Base-by-base conservation (phyloP, 192 early-diverging fungal species). In the Entophlyctis helioformis region DNA sequence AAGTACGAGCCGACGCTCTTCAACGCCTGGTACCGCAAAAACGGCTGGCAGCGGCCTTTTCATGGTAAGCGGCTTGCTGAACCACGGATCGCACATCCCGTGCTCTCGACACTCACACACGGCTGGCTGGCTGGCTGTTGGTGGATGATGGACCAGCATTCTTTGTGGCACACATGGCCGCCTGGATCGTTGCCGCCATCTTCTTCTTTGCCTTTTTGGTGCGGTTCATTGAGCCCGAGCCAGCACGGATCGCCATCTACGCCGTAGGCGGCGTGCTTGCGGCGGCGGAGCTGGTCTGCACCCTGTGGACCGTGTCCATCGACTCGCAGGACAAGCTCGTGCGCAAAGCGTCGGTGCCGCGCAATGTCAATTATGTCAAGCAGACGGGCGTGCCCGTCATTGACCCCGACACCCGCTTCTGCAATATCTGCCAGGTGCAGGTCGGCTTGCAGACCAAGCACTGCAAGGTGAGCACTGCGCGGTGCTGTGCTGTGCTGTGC, bases 281-380 rank as follows among this genome's bases (percentile, higher is more conserved):
- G 1, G 20, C 40, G 6, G 29, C 46, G 19, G 47, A 67, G 21
- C 24, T 53, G 20, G 41, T 42, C 27, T 44, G 42, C 1, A 57
- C 61, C 1, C 9, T 64, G 10, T 64, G 62, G 35, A 67, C 64
- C 19, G 55, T 65, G 44, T 33, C 51, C 24, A 39, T 60, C 13
- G 64, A 73, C 44, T 42, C 64, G 13, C 50, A 72, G 37, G 68
- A 73, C 42, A 19, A 27, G 15, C 16, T 9, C 19, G 65, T 73
- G 11, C 22, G 37, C 1, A 29, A 21, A 16, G 45, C 48, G n/a
- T 50, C 60, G 16, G 27, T 46, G 16, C 49, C 44, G 11, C 50
- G 71, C 11, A 72, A 73, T 46, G 31, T 67, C 22, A 33, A 69
- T 27, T 73, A 56, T 42, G 58, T 67, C 2, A 73, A 73, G 39